Percentiles rank a stretch among this genome's conserved stretches.
Conservation (phyloP, 495 filamentous ascomycete species). For the Neohortaea acidophila region DNA sequence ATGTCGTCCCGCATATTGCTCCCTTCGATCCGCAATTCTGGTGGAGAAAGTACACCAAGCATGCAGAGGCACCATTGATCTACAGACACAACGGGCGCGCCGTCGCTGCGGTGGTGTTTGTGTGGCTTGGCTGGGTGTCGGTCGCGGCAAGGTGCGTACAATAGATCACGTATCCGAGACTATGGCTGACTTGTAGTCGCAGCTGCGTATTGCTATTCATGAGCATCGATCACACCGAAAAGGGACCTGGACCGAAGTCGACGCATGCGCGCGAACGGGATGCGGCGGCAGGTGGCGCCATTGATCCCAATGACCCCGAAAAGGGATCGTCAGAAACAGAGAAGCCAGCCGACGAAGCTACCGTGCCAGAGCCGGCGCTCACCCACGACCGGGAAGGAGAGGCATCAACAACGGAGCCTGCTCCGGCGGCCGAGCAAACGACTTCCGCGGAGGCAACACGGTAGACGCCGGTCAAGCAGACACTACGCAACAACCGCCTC, state of each 20-base stretch:
- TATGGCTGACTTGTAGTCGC: background rate
- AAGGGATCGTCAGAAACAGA: background rate
- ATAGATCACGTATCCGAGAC: background rate
- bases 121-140: slow-evolving; percentile 26
- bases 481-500: slow-evolving; percentile 4
- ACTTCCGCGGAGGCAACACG: background rate
- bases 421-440: slow-evolving; percentile 10
- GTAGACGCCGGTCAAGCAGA: slow-evolving; percentile 12
- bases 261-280: slow-evolving; percentile 5
- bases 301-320: background rate
- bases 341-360: background rate
- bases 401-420: no score
- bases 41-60: slow-evolving; percentile 18
- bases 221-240: slow-evolving; percentile 8
- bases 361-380: background rate
- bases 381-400: background rate
- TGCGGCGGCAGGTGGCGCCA: background rate
- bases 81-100: slow-evolving; percentile 29
- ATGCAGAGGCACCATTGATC: slow-evolving; percentile 20
- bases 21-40: slow-evolving; percentile 15
- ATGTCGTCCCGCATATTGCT: slow-evolving; percentile 18
- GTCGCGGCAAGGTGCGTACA: slow-evolving; percentile 6
- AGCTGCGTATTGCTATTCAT: slow-evolving; percentile 12
- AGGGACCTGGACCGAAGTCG: slow-evolving; percentile 5
- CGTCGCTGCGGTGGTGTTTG: slow-evolving; percentile 30